These are phyloP conservation scores for Dimocarpus longan DNA, from an alignment of 345 rosid species.

Conservation along the genomic window DNA sequence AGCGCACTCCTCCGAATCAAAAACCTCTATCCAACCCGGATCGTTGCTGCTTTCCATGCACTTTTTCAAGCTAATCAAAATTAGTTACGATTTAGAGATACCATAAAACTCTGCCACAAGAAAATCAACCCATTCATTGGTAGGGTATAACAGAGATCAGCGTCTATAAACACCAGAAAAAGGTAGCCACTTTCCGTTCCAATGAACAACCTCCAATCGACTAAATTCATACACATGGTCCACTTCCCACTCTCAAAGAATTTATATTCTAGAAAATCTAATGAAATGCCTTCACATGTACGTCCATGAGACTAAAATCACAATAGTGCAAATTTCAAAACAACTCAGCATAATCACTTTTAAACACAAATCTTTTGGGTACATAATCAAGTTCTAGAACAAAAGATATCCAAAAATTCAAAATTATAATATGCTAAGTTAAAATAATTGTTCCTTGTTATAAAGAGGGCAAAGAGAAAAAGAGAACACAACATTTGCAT, in stretches of 20 bases:
- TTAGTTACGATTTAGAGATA: no score
- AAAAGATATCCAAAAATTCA: background rate
- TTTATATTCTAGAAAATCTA: background rate
- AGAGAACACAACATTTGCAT: constrained; percentile 4
- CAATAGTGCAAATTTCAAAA: background rate
- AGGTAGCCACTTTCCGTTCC: no score
- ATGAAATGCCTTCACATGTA: background rate
- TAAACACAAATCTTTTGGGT: background rate
- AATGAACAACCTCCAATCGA: no score
- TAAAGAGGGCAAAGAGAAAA: no score
- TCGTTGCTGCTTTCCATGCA: no score
- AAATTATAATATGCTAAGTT: background rate
- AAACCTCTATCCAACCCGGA: no score
- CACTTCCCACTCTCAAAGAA: background rate
- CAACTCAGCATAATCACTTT: background rate
- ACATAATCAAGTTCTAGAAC: background rate
- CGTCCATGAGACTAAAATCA: background rate
- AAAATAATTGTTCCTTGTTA: background rate
- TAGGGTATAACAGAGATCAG: no score
- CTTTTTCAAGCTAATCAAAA: no score
- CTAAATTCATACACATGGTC: no score
- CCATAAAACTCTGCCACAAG: no score
- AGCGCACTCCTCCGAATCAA: background rate
- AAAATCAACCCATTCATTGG: no score
- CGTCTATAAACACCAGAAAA: no score